Base-by-base conservation (phyloP, 139 green algal species). In the Ulvella scutata region DNA sequence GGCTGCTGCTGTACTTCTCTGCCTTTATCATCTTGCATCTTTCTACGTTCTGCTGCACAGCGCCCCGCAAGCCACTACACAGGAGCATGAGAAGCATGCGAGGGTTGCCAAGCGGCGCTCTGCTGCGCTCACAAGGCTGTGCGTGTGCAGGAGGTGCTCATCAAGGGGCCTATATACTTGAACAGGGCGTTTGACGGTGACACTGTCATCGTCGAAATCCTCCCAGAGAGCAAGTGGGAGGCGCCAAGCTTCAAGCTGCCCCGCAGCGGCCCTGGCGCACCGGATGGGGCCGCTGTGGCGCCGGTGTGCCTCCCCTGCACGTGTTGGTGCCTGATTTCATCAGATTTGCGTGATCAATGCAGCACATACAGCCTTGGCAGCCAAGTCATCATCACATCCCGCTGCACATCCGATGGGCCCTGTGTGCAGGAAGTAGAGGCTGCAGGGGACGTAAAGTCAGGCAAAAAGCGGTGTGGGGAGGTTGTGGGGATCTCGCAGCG, bases 161-260 rank as follows among this genome's bases (percentile, higher is more conserved):
- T 97, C 40, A 78, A 39, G 13, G 88, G 87, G 26, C 79, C 86
- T 17, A 23, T 82, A 0, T 86, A 85, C 73, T 91, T 95, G 85
- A 97, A 96, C 84, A 79, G 92, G 0, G 92, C 92, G 2, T 82
- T 97, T 29, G 88, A 90, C 43, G 88, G 88, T 10, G 86, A 88
- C 51, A 67, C 51, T 1, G 51, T 67, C 51, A 72, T 86, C 3
- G 83, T 90, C 72, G 85, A 77, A 38, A 9, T 94, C 79, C 86
- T 94, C 43, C 90, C 92, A 0, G 81, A 96, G 79, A 78, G 83
- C 0, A 73, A 94, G 75, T 97, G 92, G 90, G 75, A 77, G 4
- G 73, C 38, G 0, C 74, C 78, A 62, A 85, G 73, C 78, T 75
- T 44, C 4, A 67, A 75, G 62, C 80, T 88, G 39, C 82, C 81